Evolutionary conservation across 2,329 filamentous ascomycete species (phyloP), one percentile per base, ranked within the genome.

Genomic region (Coniella vitis): DNA sequence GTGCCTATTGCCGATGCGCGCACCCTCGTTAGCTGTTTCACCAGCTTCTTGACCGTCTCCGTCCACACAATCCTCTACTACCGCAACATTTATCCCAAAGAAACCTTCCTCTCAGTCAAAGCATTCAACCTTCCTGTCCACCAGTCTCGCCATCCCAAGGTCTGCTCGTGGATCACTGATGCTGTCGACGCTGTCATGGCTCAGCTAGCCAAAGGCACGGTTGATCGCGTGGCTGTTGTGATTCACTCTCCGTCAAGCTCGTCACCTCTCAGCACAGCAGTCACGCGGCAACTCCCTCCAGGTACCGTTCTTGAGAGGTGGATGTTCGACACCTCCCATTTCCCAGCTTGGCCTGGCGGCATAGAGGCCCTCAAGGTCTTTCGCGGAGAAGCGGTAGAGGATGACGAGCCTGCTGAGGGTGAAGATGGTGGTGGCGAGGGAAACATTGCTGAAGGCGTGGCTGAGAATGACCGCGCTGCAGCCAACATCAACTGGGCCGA

Each of bases 31-130:
- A 69, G 73, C 49, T 79, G 83, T 45, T 90, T 95, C 68, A 79
- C 78, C 54, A 79, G 83, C 61, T 95, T 95, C 69, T 78, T 95
- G 48, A 87, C 83, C 53, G 81, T 91, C 54, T 79, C 86, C 58
- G 80, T 91, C 55, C 90, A 96, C 73, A 87, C 88, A 51, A 83
- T 96, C 59, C 80, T 95, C 57, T 91, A 83, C 71, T 82, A 93
- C 60, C 86, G 90, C 58, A 67, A 68, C 52, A 80, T 95, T 60
- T 96, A 96, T 66, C 89, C 90, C 0, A 66, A 70, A 42, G 69
- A 79, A 22, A 87, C 88, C 32, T 96, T 95, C 69, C 78, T 91
- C 50, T 81, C 84, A 37, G 79, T 84, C 35, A 80, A 85, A 55
- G 89, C 87, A 59, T 90, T 90, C 73, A 90, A 91, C 68, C 83